phyloP scores from a whole-genome alignment of 2,329 filamentous ascomycete genomes.

The Fusarium proliferatum region DNA sequence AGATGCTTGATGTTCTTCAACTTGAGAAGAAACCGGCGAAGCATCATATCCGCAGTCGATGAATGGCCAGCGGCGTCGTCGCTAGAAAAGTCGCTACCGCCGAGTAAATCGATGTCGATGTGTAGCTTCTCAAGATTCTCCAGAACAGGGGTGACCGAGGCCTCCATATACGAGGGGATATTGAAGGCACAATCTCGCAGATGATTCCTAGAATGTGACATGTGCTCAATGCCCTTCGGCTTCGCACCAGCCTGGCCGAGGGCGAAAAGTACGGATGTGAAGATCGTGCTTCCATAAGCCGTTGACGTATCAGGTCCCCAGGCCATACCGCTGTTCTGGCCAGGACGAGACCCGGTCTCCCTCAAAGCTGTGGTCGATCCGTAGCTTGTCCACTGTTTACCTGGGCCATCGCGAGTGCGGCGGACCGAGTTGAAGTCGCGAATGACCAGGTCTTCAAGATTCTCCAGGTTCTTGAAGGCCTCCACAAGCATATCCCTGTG shows the following conservation, averaged over 20 bases:
- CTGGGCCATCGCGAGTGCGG: conserved; percentile 61
- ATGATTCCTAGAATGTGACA: conserved; percentile 50
- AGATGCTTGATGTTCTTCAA: conserved; percentile 60
- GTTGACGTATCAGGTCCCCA: conserved; percentile 4
- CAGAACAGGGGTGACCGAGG: conserved; percentile 55
- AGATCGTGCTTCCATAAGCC: conserved; percentile 49
- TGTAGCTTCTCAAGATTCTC: conserved; percentile 58
- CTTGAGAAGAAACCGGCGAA: conserved; percentile 43
- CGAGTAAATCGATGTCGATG: conserved; percentile 42
- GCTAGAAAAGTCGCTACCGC: conserved; percentile 11
- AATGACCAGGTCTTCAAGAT: conserved; percentile 67
- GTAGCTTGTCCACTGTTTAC: conserved; percentile 64
- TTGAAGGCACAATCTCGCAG: conserved; percentile 59
- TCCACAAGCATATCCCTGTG: conserved; percentile 65
- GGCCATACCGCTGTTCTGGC: conserved; percentile 4
- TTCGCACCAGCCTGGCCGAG: conserved; percentile 53
- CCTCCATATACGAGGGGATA: conserved; percentile 54
- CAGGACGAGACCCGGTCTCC: conserved; percentile 48
- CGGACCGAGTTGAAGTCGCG: conserved; percentile 66
- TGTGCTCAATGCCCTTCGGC: conserved; percentile 60
- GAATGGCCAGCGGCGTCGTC: conserved; percentile 2
- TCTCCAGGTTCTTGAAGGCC: conserved; percentile 65
- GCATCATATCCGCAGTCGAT: conserved; percentile 14
- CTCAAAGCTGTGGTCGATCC: conserved; percentile 55
- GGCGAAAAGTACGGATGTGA: conserved; percentile 56